Evolutionary conservation across 1,284 basidiomycete genomes (phyloP).

Genomic region (Tremellales sp.): DNA sequence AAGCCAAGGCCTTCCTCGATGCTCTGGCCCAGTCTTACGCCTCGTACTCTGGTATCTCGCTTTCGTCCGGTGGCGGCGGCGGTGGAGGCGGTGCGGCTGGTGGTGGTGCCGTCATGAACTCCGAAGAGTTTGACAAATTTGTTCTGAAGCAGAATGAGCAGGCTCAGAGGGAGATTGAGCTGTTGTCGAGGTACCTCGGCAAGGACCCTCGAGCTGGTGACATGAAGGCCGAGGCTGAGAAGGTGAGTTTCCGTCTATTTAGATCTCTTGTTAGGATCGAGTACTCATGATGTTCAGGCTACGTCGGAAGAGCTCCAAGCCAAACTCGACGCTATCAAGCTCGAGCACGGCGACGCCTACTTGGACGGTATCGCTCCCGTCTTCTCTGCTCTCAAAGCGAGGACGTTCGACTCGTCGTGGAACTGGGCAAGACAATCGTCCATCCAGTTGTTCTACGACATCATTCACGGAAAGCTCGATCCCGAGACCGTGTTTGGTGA

Average conservation of each 20-base stretch:
- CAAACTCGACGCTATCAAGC: conserved; percentile 72
- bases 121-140: conserved; percentile 97
- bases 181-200: conserved; percentile 93
- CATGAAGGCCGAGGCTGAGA: conserved; percentile 81
- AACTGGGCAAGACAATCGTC: conserved; percentile 98
- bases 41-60: conserved; percentile 75
- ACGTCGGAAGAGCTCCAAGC: conserved; percentile 64
- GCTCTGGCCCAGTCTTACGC: conserved; percentile 78
- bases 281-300: conserved; percentile 51
- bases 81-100: conserved; percentile 59
- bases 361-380: conserved; percentile 89
- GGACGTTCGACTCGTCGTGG: conserved; percentile 97
- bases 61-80: conserved; percentile 63
- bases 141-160: conserved; percentile 89
- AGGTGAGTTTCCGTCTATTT: conserved; percentile 42
- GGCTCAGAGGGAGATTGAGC: conserved; percentile 86
- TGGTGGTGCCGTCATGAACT: conserved; percentile 86
- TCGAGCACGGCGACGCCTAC: conserved; percentile 82
- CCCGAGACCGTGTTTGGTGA: conserved; percentile 43
- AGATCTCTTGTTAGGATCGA: conserved; percentile 50
- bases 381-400: conserved; percentile 92
- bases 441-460: conserved; percentile 93
- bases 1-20: conserved; percentile 93
- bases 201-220: conserved; percentile 89
- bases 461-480: conserved; percentile 73